These are phyloP conservation scores for Neurospora sp. DNA, from an alignment of 495 filamentous ascomycete species.

Conservation along the genomic window DNA sequence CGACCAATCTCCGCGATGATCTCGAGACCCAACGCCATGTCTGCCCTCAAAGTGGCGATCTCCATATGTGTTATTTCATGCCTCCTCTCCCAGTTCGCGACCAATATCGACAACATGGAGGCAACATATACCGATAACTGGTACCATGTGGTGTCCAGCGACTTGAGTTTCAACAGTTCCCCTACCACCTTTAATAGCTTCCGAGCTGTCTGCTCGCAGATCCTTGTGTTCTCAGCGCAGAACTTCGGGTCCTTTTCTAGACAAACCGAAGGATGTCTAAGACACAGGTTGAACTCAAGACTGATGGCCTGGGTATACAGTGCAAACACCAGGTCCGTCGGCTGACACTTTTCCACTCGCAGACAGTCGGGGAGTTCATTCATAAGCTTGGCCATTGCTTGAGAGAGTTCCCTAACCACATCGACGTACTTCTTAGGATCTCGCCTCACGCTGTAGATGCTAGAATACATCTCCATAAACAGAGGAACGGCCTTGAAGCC, in stretches of 20 bases:
- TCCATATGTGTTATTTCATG: constrained; percentile 45
- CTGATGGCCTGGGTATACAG: constrained; percentile 37
- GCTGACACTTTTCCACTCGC: constrained; percentile 33
- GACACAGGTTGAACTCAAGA: constrained; percentile 37
- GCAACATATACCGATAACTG: constrained; percentile 59
- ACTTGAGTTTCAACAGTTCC: constrained; percentile 48
- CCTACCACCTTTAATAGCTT: constrained; percentile 51
- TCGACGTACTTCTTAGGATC: constrained; percentile 48
- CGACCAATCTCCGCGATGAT: constrained; percentile 56
- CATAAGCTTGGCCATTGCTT: constrained; percentile 43
- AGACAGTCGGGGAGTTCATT: constrained; percentile 49
- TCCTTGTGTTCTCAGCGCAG: constrained; percentile 52
- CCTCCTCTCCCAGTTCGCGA: constrained; percentile 56
- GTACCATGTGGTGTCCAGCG: constrained; percentile 77
- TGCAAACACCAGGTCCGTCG: constrained; percentile 42
- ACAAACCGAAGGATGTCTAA: constrained; percentile 66
- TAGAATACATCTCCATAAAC: constrained; percentile 60
- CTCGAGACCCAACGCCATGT: constrained; percentile 60
- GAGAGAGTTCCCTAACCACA: too few species aligned
- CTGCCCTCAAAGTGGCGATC: constrained; percentile 44
- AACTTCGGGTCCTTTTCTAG: constrained; percentile 49
- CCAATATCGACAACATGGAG: constrained; percentile 62
- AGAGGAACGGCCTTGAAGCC: constrained; percentile 50
- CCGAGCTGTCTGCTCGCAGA: constrained; percentile 56
- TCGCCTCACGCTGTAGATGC: constrained; percentile 54